Conservation (phyloP, 2,329 filamentous ascomycete genomes). For the Graphilbum fragrans region DNA sequence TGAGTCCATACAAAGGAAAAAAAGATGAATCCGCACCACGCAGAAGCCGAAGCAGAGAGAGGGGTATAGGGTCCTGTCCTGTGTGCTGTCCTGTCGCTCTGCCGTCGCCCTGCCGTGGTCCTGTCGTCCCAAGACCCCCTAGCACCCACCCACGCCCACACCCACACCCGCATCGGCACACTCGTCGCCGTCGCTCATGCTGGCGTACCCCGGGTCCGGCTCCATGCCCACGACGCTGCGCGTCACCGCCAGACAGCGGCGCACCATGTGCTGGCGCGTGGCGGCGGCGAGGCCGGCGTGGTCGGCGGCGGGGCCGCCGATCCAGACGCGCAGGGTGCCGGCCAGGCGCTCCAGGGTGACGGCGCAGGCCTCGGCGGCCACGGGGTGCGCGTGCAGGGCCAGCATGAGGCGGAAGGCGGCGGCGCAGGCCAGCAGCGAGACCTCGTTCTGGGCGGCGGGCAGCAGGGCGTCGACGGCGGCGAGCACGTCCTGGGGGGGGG, state of each 20-base stretch:
- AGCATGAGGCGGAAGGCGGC: conserved; percentile 48
- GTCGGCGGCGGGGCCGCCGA: conserved; percentile 38
- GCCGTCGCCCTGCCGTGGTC: too few relatives aligned
- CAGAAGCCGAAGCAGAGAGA: too few relatives aligned
- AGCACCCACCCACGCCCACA: too few relatives aligned
- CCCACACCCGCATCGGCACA: conserved; percentile 2
- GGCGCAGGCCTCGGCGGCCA: conserved; percentile 33
- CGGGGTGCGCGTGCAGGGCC: conserved; percentile 32
- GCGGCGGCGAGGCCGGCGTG: conserved; percentile 37
- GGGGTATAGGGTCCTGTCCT: too few relatives aligned
- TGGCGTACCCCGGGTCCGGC: conserved; percentile 38
- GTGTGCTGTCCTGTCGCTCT: too few relatives aligned
- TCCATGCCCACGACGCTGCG: conserved; percentile 48
- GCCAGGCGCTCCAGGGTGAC: conserved; percentile 42
- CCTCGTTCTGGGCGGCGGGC: conserved; percentile 21
- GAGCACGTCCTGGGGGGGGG: conserved; percentile 29
- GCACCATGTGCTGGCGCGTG: conserved; percentile 40
- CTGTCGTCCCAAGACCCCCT: too few relatives aligned
- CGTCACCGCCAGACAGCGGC: conserved; percentile 41
- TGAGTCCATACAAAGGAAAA: too few relatives aligned
- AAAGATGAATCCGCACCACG: too few relatives aligned
- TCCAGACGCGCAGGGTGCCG: conserved; percentile 47
- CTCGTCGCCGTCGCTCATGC: conserved; percentile 37
- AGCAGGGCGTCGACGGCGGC: conserved; percentile 38
- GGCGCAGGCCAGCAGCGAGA: conserved; percentile 48